These are phyloP conservation scores for Plasmodium relictum DNA, from an alignment of 169 alveolate genomes.

Conservation along the genomic window DNA sequence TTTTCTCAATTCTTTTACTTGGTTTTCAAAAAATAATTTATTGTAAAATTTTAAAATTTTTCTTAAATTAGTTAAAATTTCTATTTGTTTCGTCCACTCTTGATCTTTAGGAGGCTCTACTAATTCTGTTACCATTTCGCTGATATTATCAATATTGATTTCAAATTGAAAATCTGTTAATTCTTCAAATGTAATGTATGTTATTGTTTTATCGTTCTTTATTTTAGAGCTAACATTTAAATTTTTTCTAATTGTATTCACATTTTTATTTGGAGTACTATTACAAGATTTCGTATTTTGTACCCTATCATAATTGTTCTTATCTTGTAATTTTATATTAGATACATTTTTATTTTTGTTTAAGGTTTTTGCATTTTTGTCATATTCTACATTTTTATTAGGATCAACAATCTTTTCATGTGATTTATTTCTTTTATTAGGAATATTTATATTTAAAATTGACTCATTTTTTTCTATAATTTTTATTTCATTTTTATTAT, in stretches of 20 bases:
- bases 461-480: neutral
- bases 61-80: slow-evolving; percentile 64
- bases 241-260: slow-evolving; percentile 18
- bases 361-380: neutral
- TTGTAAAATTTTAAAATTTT: slow-evolving; percentile 57
- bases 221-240: slow-evolving; percentile 41
- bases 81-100: slow-evolving; percentile 76
- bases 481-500: slow-evolving; percentile 34
- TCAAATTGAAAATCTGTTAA: slow-evolving; percentile 51
- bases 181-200: slow-evolving; percentile 59
- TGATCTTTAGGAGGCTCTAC: slow-evolving; percentile 48
- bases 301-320: neutral
- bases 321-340: neutral
- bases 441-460: neutral
- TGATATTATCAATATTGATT: slow-evolving; percentile 31
- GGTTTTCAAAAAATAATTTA: slow-evolving; percentile 63
- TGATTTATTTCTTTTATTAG: slow-evolving; percentile 1
- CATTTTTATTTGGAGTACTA: slow-evolving; percentile 9
- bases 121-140: slow-evolving; percentile 40
- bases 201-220: slow-evolving; percentile 53
- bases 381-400: neutral
- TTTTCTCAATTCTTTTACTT: slow-evolving; percentile 54
- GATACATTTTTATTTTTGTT: slow-evolving; percentile 12
- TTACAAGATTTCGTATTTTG: neutral
- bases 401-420: neutral